These are phyloP conservation scores for Favolaschia claudopus DNA, from an alignment of 768 basidiomycete genomes.

Conservation along the genomic window DNA sequence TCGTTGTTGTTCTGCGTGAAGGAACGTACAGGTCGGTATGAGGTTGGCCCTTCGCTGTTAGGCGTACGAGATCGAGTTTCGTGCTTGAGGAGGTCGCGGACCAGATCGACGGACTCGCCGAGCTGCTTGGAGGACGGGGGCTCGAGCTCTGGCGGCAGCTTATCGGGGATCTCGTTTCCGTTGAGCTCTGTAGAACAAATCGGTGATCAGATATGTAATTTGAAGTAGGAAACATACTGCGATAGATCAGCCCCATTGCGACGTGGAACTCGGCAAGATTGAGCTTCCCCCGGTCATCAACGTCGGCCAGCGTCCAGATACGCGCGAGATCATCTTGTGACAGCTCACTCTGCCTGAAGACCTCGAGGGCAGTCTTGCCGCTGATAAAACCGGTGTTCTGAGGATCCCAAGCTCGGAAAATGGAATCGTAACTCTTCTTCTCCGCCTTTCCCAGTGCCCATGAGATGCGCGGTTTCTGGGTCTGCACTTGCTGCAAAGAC, in stretches of 20 bases:
- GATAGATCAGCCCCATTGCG: constrained; percentile 97
- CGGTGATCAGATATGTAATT: background rate
- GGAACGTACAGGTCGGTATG: constrained; percentile 73
- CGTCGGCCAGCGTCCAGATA: constrained; percentile 94
- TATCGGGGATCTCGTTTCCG: constrained; percentile 88
- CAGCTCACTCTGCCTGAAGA: constrained; percentile 93
- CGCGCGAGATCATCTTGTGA: constrained; percentile 89
- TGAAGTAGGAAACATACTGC: constrained; percentile 65
- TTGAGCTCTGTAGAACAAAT: constrained; percentile 72
- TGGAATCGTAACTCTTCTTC: constrained; percentile 96
- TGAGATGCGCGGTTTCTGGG: constrained; percentile 76
- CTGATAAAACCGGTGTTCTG: constrained; percentile 83
- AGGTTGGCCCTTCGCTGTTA: constrained; percentile 57
- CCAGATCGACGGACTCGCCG: constrained; percentile 85
- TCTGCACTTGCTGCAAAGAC: constrained; percentile 82
- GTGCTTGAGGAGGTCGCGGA: constrained; percentile 87
- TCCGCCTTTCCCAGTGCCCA: constrained; percentile 91
- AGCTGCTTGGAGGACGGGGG: constrained; percentile 93
- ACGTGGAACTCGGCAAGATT: constrained; percentile 97
- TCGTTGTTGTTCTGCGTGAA: constrained; percentile 62
- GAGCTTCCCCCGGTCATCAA: constrained; percentile 92
- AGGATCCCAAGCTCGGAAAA: constrained; percentile 97
- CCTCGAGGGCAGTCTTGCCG: constrained; percentile 85
- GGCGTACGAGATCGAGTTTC: constrained; percentile 82
- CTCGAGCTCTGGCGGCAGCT: constrained; percentile 87